Percentiles rank a stretch among this genome's conserved stretches.
These are phyloP conservation scores for Plasmodium berghei DNA, from an alignment of 169 alveolate species.

Conservation along the genomic window DNA sequence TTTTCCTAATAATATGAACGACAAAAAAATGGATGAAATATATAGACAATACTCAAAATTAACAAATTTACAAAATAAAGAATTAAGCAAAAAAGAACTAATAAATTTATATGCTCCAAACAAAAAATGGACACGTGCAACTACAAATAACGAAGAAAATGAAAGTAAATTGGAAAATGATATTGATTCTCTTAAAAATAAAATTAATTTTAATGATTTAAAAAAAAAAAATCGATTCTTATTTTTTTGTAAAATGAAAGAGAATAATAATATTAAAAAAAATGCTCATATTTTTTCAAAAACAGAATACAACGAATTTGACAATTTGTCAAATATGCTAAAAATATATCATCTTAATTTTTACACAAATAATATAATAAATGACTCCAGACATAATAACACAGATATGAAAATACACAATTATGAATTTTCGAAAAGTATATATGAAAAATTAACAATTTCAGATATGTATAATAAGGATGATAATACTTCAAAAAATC, in stretches of 20 bases:
- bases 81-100: constrained; percentile 24
- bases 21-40: constrained; percentile 20
- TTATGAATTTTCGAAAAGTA: constrained; percentile 26
- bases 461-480: constrained; percentile 6
- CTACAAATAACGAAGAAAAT: constrained; percentile 1
- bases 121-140: constrained; percentile 45
- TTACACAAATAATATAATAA: constrained; percentile 47
- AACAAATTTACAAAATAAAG: constrained; percentile 12
- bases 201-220: constrained; percentile 66
- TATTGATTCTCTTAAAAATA: constrained; percentile 35
- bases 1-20: not conserved
- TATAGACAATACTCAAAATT: constrained; percentile 30
- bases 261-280: constrained; percentile 11
- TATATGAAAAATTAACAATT: constrained; percentile 61
- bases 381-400: constrained; percentile 19
- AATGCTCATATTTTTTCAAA: constrained; percentile 19
- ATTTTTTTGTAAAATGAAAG: constrained; percentile 68
- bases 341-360: constrained; percentile 41
- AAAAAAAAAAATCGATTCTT: constrained; percentile 64
- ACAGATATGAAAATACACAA: constrained; percentile 46
- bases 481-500: not conserved
- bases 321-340: constrained; percentile 18
- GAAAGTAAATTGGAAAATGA: constrained; percentile 13
- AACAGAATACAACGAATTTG: constrained; percentile 57
- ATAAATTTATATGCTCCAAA: constrained; percentile 60